Percentiles rank a stretch among this genome's conserved stretches.
phyloP scores from a whole-genome alignment of 2,329 filamentous ascomycete genomes.

The Thielaviopsis musarum region DNA sequence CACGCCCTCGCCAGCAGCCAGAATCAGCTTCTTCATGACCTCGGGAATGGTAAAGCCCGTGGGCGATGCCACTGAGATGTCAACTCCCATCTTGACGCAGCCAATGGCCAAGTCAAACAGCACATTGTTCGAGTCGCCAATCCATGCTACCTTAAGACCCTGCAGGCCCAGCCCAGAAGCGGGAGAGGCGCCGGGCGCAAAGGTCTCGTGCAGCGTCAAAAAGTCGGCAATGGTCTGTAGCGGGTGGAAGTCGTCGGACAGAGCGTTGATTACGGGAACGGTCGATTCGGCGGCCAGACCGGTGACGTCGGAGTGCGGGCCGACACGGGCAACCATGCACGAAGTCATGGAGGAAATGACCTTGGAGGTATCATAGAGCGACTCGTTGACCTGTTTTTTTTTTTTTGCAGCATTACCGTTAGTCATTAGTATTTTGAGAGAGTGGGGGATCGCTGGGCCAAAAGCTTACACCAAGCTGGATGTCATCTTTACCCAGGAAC shows the following conservation, averaged over 20 bases:
- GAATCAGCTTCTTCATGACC: conserved; percentile 57
- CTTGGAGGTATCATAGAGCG: conserved; percentile 75
- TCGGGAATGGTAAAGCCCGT: conserved; percentile 66
- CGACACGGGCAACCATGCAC: conserved; percentile 66
- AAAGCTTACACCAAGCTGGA: conserved; percentile 65
- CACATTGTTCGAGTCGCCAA: conserved; percentile 95
- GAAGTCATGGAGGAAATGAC: conserved; percentile 92
- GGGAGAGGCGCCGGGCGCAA: conserved; percentile 22
- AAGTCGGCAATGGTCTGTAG: conserved; percentile 91
- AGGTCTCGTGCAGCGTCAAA: conserved; percentile 71
- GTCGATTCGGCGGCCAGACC: conserved; percentile 53
- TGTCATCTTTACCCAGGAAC: conserved; percentile 92
- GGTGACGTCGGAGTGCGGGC: conserved; percentile 57
- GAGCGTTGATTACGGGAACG: conserved; percentile 71
- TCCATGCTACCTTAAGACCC: conserved; percentile 84
- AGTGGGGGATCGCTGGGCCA: background rate
- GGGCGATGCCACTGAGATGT: conserved; percentile 77
- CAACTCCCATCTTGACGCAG: conserved; percentile 70
- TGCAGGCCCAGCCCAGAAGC: conserved; percentile 45
- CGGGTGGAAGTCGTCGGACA: conserved; percentile 85
- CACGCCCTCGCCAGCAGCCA: conserved; percentile 40
- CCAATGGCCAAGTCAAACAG: conserved; percentile 84
- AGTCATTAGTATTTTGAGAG: background rate
- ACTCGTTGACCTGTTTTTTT: conserved; percentile 62
- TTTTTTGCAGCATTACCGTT: background rate